Base-by-base conservation (phyloP, 495 filamentous ascomycete genomes). In the Lasiosphaeria hispida region DNA sequence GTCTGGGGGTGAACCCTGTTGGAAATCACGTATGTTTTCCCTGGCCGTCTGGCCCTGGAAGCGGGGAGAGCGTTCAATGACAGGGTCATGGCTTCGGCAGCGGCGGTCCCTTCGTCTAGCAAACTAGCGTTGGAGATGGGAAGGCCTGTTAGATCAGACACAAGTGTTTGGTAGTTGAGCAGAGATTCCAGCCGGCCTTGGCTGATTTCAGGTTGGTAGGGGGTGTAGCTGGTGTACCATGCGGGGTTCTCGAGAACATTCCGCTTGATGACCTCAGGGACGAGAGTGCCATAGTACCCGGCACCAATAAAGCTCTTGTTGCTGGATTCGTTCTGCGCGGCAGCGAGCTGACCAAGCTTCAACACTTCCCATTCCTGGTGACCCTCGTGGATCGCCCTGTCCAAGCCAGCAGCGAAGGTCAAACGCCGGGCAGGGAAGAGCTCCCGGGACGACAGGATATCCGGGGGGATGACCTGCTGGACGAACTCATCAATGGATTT, bases 171-270 rank as follows among this genome's bases (percentile, higher is more conserved):
- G 74, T 96, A 98, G 77, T 98, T 98, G 43, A 98, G 78, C 40
- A 98, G 77, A 7, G 92, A 96, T 77, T 97, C 95, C 61, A 96
- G 74, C 41, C 91, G 88, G 35, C 89, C 94, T 73, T 98, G 94
- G 66, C 91, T 96, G 77, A 98, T 97, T 75, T 98, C 94, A 2
- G 94, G 92, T 71, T 98, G 94, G 72, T 98, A 98, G 23, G 94
- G 94, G 0, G 94, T 97, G 69, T 98, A 98, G 70, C 92, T 97
- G 40, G 94, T 98, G 73, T 98, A 98, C 94, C 94, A 98, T 13
- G 87, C 95, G 1, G 94, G 94, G 65, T 85, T 90, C 79, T 98
- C 93, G 34, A 98, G 77, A 8, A 97, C 81, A 70, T 98, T 98
- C 64, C 94, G 82, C 74, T 95, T 90, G 68, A 98, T 96, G 35